Percentiles rank a stretch among this genome's conserved stretches.
Evolutionary conservation across 164 flowering plant genomes (phyloP).

Genomic region (Liriodendron chinense): DNA sequence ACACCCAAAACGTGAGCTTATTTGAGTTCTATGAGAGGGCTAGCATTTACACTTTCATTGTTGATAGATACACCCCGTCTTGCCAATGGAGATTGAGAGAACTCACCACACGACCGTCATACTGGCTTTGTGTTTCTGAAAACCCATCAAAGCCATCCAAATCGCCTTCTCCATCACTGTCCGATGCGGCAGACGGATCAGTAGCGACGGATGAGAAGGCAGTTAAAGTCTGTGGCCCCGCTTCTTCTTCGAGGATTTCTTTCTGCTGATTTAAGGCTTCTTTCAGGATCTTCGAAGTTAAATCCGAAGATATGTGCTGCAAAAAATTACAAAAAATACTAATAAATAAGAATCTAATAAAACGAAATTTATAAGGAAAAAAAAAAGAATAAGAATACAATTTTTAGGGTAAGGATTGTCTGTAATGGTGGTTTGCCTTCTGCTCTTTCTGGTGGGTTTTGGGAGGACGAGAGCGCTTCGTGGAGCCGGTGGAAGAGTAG

Average conservation of each 20-base stretch:
- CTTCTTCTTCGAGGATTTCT: slow-evolving; percentile 58
- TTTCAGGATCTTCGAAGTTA: slow-evolving; percentile 70
- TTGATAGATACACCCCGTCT: no score
- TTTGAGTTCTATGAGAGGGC: not conserved
- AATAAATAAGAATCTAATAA: not conserved
- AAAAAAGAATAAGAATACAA: not conserved
- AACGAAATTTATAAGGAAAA: not conserved
- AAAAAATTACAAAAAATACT: not conserved
- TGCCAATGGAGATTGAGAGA: not conserved
- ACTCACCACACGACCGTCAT: slow-evolving; percentile 45
- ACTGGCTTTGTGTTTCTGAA: slow-evolving; percentile 63
- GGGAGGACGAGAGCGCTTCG: slow-evolving; percentile 39
- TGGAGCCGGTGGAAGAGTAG: slow-evolving; percentile 21
- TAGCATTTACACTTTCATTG: no score
- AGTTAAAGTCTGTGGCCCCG: slow-evolving; percentile 24
- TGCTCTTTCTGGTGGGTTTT: slow-evolving; percentile 50
- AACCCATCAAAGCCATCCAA: slow-evolving; percentile 62
- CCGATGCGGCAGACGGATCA: slow-evolving; percentile 14
- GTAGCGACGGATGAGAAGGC: slow-evolving; percentile 24
- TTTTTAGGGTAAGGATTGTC: not conserved
- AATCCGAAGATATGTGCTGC: slow-evolving; percentile 52
- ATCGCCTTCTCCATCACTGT: slow-evolving; percentile 48
- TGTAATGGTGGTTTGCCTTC: slow-evolving; percentile 17
- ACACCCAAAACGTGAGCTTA: no score
- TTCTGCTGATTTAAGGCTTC: slow-evolving; percentile 76